A percentile compares a stretch with the other conserved stretches of the same genome.
Evolutionary conservation across 495 filamentous ascomycete species (phyloP).

Genomic region (Penicillium coprophilum): DNA sequence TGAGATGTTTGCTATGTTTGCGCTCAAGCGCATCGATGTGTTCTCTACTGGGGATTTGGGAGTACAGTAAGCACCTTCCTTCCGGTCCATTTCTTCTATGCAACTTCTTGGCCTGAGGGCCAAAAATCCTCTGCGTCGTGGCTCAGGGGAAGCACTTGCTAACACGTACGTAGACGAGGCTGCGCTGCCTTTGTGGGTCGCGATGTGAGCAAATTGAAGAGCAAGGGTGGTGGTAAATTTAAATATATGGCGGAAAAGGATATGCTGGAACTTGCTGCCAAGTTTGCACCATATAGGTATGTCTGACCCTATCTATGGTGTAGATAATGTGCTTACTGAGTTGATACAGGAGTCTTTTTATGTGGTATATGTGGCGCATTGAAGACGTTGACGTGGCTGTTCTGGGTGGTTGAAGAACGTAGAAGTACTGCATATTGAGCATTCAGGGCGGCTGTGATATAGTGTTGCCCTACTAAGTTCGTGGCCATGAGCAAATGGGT

Average conservation of each 20-base stretch:
- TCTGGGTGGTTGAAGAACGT: slow-evolving; percentile 43
- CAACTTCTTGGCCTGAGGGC: neutral
- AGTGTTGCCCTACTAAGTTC: neutral
- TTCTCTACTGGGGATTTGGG: slow-evolving; percentile 92
- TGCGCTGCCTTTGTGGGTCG: slow-evolving; percentile 85
- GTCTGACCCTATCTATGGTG: slow-evolving; percentile 29
- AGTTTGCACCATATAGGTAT: slow-evolving; percentile 80
- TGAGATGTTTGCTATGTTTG: slow-evolving; percentile 96
- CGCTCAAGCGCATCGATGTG: slow-evolving; percentile 86
- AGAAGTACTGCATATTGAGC: neutral
- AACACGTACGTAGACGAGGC: slow-evolving; percentile 55
- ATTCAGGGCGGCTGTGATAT: neutral
- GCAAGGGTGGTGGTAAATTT: slow-evolving; percentile 82
- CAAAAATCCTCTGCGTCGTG: neutral
- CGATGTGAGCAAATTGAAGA: slow-evolving; percentile 81
- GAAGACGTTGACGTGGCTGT: slow-evolving; percentile 72
- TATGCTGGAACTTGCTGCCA: slow-evolving; percentile 78
- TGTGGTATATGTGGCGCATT: slow-evolving; percentile 94
- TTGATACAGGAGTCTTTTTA: slow-evolving; percentile 61
- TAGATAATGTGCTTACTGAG: slow-evolving; percentile 10
- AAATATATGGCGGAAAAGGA: slow-evolving; percentile 96
- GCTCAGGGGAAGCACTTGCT: neutral
- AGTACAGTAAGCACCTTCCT: slow-evolving; percentile 63
- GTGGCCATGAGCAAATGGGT: neutral
- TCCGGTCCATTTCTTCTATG: neutral